Conservation (phyloP, 2,329 filamentous ascomycete genomes). For the Fusarium domesticum region DNA sequence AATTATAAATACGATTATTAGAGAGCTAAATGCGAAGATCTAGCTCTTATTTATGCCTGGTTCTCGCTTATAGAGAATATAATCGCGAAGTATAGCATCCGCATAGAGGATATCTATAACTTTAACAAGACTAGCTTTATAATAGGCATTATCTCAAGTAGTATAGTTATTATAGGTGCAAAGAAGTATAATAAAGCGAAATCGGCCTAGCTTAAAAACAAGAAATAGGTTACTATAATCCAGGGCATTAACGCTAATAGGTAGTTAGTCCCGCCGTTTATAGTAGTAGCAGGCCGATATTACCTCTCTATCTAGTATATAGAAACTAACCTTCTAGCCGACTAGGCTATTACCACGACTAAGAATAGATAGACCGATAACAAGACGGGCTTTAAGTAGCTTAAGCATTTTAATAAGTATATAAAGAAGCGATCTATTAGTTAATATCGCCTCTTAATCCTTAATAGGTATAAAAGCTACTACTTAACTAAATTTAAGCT, state of each 20-base stretch:
- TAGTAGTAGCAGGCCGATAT: conserved; percentile 9
- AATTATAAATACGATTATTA: conserved; percentile 23
- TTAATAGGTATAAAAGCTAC: conserved; percentile 38
- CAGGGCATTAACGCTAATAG: conserved; percentile 6
- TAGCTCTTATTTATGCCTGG: conserved; percentile 18
- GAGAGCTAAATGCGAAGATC: conserved; percentile 26
- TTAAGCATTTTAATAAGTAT: conserved; percentile 36
- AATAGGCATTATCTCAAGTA: conserved; percentile 1
- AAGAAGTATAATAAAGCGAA: conserved; percentile 1
- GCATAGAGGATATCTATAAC: conserved; percentile 11
- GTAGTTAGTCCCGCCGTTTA: conserved; percentile 8
- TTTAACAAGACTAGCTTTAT: conserved; percentile 14
- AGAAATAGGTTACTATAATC: conserved; percentile 12
- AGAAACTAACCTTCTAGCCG: conserved; percentile 21
- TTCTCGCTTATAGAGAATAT: conserved; percentile 16
- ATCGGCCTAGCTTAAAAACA: conserved; percentile 6
- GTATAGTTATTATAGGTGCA: conserved; percentile 1
- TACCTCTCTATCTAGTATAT: conserved; percentile 16
- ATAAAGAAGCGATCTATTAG: conserved; percentile 25
- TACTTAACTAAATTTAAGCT: conserved; percentile 34
- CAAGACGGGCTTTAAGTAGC: conserved; percentile 33
- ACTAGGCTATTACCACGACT: conserved; percentile 31
- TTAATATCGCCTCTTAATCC: conserved; percentile 34
- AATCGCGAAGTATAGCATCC: conserved; percentile 21
- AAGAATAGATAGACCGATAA: conserved; percentile 36